Evolutionary conservation across 2,329 filamentous ascomycete species (phyloP).

Genomic region (Capronia epimyces): DNA sequence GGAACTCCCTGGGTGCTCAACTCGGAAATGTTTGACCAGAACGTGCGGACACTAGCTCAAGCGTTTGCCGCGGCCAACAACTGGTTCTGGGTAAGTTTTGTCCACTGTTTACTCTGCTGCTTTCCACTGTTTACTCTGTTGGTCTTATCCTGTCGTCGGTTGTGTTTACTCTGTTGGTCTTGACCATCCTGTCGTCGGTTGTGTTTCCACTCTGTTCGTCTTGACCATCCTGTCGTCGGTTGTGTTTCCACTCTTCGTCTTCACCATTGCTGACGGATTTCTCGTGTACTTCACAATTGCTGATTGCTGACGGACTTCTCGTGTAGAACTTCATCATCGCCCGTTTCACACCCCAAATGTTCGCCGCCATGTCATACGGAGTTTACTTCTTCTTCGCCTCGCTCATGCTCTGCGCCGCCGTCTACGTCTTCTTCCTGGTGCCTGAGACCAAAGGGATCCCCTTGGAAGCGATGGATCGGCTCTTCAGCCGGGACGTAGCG

Average conservation of each 20-base stretch:
- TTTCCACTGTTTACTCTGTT: too few species aligned
- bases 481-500: slow-evolving; percentile 47
- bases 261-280: neutral
- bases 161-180: too few species aligned
- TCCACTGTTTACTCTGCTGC: too few species aligned
- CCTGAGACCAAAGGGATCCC: slow-evolving; percentile 64
- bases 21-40: slow-evolving; percentile 66
- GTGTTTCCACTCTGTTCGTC: too few species aligned
- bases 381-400: slow-evolving; percentile 66
- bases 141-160: too few species aligned
- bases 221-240: too few species aligned
- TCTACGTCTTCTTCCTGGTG: slow-evolving; percentile 59
- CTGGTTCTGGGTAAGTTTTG: slow-evolving; percentile 56
- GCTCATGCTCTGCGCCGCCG: slow-evolving; percentile 53
- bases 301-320: neutral
- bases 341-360: slow-evolving; percentile 38
- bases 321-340: slow-evolving; percentile 19
- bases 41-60: slow-evolving; percentile 64
- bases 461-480: slow-evolving; percentile 59
- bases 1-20: slow-evolving; percentile 64
- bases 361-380: slow-evolving; percentile 48
- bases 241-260: too few species aligned
- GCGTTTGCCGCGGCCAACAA: slow-evolving; percentile 66
- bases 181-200: too few species aligned
- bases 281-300: neutral